Conservation (phyloP, 805 yeast species). For the Priceomyces medius region DNA sequence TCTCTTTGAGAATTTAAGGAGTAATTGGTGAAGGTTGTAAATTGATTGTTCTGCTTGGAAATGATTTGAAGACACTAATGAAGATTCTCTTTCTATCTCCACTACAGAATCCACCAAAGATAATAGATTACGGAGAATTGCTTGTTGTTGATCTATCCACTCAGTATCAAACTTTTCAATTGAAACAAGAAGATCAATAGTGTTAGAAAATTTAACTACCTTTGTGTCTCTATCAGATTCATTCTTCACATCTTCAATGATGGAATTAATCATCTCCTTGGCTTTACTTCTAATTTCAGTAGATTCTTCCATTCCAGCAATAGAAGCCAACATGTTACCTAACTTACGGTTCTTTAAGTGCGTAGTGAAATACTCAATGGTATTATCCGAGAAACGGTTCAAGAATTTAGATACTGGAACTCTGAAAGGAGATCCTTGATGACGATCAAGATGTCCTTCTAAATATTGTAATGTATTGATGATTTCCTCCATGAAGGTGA, state of each 20-base stretch:
- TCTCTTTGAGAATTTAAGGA: slow-evolving; percentile 27
- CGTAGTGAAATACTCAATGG: slow-evolving; percentile 65
- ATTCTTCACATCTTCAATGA: slow-evolving; percentile 47
- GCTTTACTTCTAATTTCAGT: slow-evolving; percentile 56
- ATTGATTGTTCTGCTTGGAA: slow-evolving; percentile 73
- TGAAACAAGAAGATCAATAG: slow-evolving; percentile 62
- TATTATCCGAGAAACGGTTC: slow-evolving; percentile 75
- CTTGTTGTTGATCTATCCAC: slow-evolving; percentile 60
- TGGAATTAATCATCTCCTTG: slow-evolving; percentile 48
- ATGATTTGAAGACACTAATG: slow-evolving; percentile 58
- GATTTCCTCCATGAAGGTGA: slow-evolving; percentile 85
- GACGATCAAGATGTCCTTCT: slow-evolving; percentile 81
- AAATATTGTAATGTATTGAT: slow-evolving; percentile 71
- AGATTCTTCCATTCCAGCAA: slow-evolving; percentile 57
- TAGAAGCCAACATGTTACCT: slow-evolving; percentile 67
- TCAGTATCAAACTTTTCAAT: slow-evolving; percentile 48
- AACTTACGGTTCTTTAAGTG: slow-evolving; percentile 62
- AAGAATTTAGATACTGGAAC: slow-evolving; percentile 85
- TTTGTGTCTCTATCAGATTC: slow-evolving; percentile 54
- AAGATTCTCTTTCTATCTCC: slow-evolving; percentile 37
- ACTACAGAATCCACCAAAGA: slow-evolving; percentile 45
- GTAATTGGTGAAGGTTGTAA: slow-evolving; percentile 51
- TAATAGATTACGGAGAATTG: slow-evolving; percentile 43
- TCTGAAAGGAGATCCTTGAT: slow-evolving; percentile 85
- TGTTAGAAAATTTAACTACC: slow-evolving; percentile 67